Percentiles rank a stretch among this genome's conserved stretches.
Evolutionary conservation across 148 eudicot genomes (phyloP).

Genomic region (Simmondsia chinensis): DNA sequence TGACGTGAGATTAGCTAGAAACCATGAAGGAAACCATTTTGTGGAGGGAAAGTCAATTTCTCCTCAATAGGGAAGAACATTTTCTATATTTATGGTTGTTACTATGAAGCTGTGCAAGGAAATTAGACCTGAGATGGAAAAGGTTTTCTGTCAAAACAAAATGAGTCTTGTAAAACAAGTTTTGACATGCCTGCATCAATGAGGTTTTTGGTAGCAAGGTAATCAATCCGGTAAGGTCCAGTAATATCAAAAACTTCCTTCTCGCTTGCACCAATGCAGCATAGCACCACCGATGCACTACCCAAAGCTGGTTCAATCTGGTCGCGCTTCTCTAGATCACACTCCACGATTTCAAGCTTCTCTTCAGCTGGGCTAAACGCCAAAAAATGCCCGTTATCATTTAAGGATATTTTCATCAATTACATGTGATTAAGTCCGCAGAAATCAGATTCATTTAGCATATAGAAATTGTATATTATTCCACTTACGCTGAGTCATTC

Average conservation of each 20-base stretch:
- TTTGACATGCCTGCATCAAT: constrained; percentile 67
- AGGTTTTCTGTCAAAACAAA: too few species aligned
- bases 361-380: constrained; percentile 97
- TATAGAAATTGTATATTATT: background rate
- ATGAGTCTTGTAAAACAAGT: constrained; percentile 1
- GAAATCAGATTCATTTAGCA: background rate
- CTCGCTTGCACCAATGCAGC: constrained; percentile 95
- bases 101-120: too few species aligned
- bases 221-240: constrained; percentile 91
- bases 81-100: too few species aligned
- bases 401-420: background rate
- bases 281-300: constrained; percentile 63
- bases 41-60: too few species aligned
- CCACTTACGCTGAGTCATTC: constrained; percentile 47
- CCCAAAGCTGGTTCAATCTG: constrained; percentile 63
- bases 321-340: constrained; percentile 65
- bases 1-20: too few species aligned
- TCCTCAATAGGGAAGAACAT: too few species aligned
- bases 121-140: too few species aligned
- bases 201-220: constrained; percentile 70
- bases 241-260: constrained; percentile 79
- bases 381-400: constrained; percentile 44
- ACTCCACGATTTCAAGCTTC: constrained; percentile 84
- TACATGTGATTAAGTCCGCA: background rate
- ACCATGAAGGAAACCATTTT: too few species aligned